Evolutionary conservation across 108 stramenopile species (phyloP), one percentile per base, ranked within the genome.

Genomic region (Pseudonitzschia multistriata): DNA sequence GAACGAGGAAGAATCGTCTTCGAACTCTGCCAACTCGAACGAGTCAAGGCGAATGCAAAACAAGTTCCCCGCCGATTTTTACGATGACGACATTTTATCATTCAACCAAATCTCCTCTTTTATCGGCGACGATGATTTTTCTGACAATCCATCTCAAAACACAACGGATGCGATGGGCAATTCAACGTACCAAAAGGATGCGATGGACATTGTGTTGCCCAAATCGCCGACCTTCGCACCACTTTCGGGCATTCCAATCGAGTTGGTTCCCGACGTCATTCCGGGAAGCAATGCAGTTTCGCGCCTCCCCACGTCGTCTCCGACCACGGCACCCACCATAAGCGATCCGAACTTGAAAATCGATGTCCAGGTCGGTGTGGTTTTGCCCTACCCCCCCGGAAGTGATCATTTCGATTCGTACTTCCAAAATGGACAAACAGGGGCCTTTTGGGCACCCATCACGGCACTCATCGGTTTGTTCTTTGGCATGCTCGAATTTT

Each of bases 371-470:
- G 27, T 78, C 21, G 71, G 66, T 17, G 66, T 55, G 0, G 66
- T 71, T 14, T 60, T 62, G 36, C 42, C 57, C 22, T 78, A 78
- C 57, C 48, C 57, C 10, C 48, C 71, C 10, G 77, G 70, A 7
- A 47, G 40, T 31, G 30, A 45, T 13, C 2, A 45, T 6, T 71
- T 78, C 52, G 77, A 78, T 42, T 50, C 42, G 3, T n/a, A 49
- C 13, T 78, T 78, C 61, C 47, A 39, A 8, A 67, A 78, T 1
- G 77, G 70, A 40, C 77, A 78, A 5, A 42, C n/a, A 15, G 77
- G 77, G 4, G 77, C 69, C 8, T 50, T 72, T 21, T 50, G 71
- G 70, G 77, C 68, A 21, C 77, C 77, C 0, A 59, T 78, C 13
- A 62, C 72, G 34, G 69, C 69, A 25, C 5, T n/a, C n/a, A 30